Percentiles rank a stretch among this genome's conserved stretches.
Conservation (phyloP, 495 filamentous ascomycete species). For the Friedmanniomyces endolithicus region DNA sequence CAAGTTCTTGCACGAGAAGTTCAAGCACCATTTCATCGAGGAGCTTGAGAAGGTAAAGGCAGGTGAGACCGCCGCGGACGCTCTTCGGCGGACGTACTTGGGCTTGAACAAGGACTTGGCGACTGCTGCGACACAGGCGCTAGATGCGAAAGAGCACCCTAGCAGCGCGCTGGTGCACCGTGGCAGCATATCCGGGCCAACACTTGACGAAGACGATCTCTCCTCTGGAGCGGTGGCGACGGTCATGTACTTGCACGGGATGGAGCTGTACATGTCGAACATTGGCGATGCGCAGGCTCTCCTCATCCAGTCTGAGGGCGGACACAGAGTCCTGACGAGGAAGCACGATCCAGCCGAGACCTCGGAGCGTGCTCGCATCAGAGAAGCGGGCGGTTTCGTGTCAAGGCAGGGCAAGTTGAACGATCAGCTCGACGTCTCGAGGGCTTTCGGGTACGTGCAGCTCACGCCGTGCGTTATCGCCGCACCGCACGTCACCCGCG, state of each 20-base stretch:
- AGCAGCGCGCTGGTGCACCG: slow-evolving; percentile 46
- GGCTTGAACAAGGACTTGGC: slow-evolving; percentile 89
- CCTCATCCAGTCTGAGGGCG: slow-evolving; percentile 76
- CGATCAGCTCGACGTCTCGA: slow-evolving; percentile 77
- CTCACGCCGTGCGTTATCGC: slow-evolving; percentile 89
- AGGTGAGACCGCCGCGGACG: slow-evolving; percentile 63
- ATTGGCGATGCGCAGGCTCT: slow-evolving; percentile 91
- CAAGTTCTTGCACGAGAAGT: slow-evolving; percentile 91
- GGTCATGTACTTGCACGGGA: slow-evolving; percentile 74
- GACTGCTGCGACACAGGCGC: slow-evolving; percentile 65
- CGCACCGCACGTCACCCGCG: slow-evolving; percentile 68
- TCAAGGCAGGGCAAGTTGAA: slow-evolving; percentile 89
- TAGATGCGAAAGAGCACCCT: slow-evolving; percentile 52
- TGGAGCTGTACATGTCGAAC: slow-evolving; percentile 88
- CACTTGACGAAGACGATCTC: slow-evolving; percentile 76
- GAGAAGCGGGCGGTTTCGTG: slow-evolving; percentile 89
- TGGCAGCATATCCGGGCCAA: slow-evolving; percentile 53
- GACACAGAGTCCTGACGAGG: slow-evolving; percentile 63
- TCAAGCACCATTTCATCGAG: slow-evolving; percentile 66
- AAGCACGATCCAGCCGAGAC: slow-evolving; percentile 87
- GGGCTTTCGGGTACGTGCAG: slow-evolving; percentile 88
- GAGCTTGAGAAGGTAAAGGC: slow-evolving; percentile 60
- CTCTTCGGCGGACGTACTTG: slow-evolving; percentile 75
- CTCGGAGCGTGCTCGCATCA: slow-evolving; percentile 73
- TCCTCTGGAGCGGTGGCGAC: slow-evolving; percentile 84